Percentiles rank a stretch among this genome's conserved stretches.
phyloP scores from a whole-genome alignment of 768 basidiomycete genomes.

The Russula olivacea region DNA sequence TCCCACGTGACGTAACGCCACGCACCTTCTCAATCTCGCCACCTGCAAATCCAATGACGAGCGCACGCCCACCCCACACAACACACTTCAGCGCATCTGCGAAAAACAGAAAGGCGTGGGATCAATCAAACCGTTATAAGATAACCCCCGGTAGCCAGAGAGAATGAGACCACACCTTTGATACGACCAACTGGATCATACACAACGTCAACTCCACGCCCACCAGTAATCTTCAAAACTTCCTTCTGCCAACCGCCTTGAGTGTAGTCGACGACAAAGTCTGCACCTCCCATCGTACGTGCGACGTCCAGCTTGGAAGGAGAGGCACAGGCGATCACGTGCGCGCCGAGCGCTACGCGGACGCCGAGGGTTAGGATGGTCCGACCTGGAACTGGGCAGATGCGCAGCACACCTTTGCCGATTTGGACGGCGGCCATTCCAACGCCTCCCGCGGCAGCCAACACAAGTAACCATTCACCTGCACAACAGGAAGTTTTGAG shows the following conservation, averaged over 20 bases:
- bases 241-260: constrained; percentile 83
- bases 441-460: constrained; percentile 94
- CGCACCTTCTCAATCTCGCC: constrained; percentile 77
- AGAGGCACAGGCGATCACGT: constrained; percentile 91
- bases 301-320: constrained; percentile 74
- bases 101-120: constrained; percentile 16
- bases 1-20: background rate
- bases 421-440: constrained; percentile 89
- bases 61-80: constrained; percentile 85
- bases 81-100: constrained; percentile 88
- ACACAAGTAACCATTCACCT: constrained; percentile 91
- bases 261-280: constrained; percentile 76
- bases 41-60: constrained; percentile 92
- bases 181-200: constrained; percentile 86
- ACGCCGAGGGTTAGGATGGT: background rate
- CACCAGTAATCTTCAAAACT: constrained; percentile 74
- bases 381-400: background rate
- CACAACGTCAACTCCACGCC: constrained; percentile 80
- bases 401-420: constrained; percentile 62
- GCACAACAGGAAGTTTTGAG: background rate
- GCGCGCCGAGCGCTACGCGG: constrained; percentile 71
- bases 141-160: background rate
- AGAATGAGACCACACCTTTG: constrained; percentile 39
- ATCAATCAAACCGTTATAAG: background rate
- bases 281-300: constrained; percentile 71